Evolutionary conservation across 2,329 filamentous ascomycete genomes (phyloP), one percentile per base, ranked within the genome.

Genomic region (Bimuria novae-zelandiae): DNA sequence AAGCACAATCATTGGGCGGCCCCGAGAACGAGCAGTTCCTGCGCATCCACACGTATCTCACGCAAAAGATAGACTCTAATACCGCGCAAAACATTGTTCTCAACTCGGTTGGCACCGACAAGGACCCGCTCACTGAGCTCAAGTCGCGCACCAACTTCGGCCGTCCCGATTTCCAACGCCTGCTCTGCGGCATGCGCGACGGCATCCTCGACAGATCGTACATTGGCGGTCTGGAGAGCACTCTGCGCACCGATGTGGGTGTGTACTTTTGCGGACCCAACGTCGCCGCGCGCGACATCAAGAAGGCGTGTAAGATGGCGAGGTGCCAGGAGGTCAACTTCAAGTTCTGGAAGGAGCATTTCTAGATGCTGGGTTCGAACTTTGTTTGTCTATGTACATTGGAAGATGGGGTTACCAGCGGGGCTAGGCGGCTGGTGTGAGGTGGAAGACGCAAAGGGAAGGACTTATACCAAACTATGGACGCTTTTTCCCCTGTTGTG

Each of bases 341-440:
- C 79, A 89, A 90, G 66, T 99, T 99, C 81, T 99, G 94, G 94
- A 99, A 99, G 80, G 94, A 99, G 77, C 93, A 99, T 72, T 81
- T 80, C 59, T 81, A 73, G 59, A 65, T 30, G 32, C 16, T 35
- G 6, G 25, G 25, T 27, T 27, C 10, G n/a, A n/a, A n/a, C n/a
- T n/a, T n/a, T n/a, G n/a, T n/a, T n/a, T n/a, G n/a, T n/a, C n/a
- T n/a, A n/a, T n/a, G n/a, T n/a, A n/a, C n/a, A n/a, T n/a, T n/a
- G n/a, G n/a, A n/a, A n/a, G n/a, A n/a, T n/a, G n/a, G n/a, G n/a
- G n/a, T n/a, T n/a, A n/a, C n/a, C n/a, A n/a, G n/a, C n/a, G n/a
- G n/a, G n/a, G n/a, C n/a, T n/a, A n/a, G n/a, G n/a, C n/a, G n/a
- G n/a, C n/a, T n/a, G n/a, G n/a, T n/a, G n/a, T n/a, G n/a, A n/a